Evolutionary conservation across 768 basidiomycete genomes (phyloP), one percentile per base, ranked within the genome.

Genomic region (Suillus hirtellus): DNA sequence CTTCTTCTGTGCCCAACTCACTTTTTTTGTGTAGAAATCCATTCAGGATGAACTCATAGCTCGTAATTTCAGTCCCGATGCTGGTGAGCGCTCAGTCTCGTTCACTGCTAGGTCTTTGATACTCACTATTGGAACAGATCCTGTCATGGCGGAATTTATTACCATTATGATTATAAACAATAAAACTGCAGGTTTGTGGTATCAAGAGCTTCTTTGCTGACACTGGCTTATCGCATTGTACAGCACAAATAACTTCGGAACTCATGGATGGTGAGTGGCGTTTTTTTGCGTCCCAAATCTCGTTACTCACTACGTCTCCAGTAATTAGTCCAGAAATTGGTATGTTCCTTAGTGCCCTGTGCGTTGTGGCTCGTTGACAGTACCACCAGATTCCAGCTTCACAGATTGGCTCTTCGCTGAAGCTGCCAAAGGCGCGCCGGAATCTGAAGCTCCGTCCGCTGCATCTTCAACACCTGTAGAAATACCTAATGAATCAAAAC

Each of bases 151-250:
- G 3, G 94, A 96, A 75, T 96, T 94, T 70, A 93, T 95, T 63
- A 93, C 92, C 21, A 96, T 96, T 64, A 95, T 96, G 94, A 85
- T 96, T 54, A 94, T 95, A 67, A 96, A 96, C 73, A 91, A 92
- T 76, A 96, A 95, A 80, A 88, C 89, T 63, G 76, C 86, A 66
- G 84, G 92, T 89, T 68, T 40, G 87, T 78, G 50, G 34, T 12
- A 43, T n/a, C 35, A 21, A 21, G n/a, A 27, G 31, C 42, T 54
- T 31, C 46, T 35, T 34, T 52, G 47, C 64, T 71, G 19, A 67
- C 42, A 34, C 49, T 60, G 40, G 40, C 63, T 63, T 64, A 63
- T 60, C 14, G 54, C 24, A 21, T 31, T 35, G 19, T 61, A 59
- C 71, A 91, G 94, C 84, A 55, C 92, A 95, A 83, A 93, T 96